A percentile compares a stretch with the other conserved stretches of the same genome.
phyloP scores from a whole-genome alignment of 306 rosid genomes.

The Prinsepia uniflora region DNA sequence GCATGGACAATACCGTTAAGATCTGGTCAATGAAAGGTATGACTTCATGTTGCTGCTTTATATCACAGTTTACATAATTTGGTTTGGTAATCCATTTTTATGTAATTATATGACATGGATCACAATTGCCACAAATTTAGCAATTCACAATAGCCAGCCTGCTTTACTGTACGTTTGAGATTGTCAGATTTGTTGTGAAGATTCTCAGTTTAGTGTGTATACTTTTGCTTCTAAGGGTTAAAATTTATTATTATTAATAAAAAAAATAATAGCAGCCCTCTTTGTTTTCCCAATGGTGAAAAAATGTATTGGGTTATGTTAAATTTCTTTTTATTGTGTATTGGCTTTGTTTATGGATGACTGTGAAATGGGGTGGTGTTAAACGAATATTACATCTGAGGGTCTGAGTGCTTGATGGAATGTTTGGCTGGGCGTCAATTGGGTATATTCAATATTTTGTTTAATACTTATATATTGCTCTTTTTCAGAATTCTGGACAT shows the following conservation, averaged over 20 bases:
- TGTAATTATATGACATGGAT: background rate
- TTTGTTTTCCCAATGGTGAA: background rate
- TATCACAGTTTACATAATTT: background rate
- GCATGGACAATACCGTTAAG: constrained; percentile 96
- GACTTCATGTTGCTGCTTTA: background rate
- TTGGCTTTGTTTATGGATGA: background rate
- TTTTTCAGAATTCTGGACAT: constrained; percentile 84
- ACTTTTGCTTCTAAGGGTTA: background rate
- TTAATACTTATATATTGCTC: constrained; percentile 14
- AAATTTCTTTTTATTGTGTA: background rate
- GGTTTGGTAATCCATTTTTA: background rate
- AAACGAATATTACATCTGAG: background rate
- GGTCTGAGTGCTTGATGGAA: background rate
- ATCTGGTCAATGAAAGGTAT: constrained; percentile 97
- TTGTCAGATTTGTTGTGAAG: background rate
- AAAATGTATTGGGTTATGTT: background rate
- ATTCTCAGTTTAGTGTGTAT: background rate
- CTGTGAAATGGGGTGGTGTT: background rate
- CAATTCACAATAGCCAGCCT: background rate
- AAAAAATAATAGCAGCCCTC: background rate
- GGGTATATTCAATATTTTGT: background rate
- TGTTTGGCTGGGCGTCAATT: background rate
- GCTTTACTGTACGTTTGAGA: background rate
- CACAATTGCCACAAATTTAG: background rate
- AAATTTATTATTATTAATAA: background rate